A percentile compares a stretch with the other conserved stretches of the same genome.
phyloP scores from a whole-genome alignment of 139 green algal species.

The Chlorella sorokiniana region DNA sequence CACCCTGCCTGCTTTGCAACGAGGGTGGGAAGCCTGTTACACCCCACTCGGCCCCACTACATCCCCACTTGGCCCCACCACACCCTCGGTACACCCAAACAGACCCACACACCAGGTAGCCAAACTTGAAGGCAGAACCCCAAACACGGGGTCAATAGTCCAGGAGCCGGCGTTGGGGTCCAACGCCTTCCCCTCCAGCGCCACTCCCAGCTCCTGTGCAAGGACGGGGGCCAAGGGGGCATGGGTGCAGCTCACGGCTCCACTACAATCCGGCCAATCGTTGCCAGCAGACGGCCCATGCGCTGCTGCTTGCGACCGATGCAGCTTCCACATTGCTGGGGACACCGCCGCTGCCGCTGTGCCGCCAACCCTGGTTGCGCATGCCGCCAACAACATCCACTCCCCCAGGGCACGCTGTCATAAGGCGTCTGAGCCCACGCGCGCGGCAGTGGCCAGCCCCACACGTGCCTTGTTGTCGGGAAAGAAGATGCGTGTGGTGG shows the following conservation, averaged over 20 bases:
- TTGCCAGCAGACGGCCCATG: not conserved
- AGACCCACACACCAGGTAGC: slow-evolving; percentile 60
- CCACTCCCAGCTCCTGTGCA: slow-evolving; percentile 52
- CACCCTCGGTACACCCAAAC: not conserved
- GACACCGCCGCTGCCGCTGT: no score
- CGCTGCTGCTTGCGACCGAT: no score
- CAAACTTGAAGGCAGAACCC: slow-evolving; percentile 62
- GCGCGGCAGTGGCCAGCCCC: not conserved
- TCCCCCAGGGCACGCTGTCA: no score
- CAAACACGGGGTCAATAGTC: slow-evolving; percentile 58
- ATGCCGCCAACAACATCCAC: no score
- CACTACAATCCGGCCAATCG: not conserved
- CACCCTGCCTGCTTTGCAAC: no score
- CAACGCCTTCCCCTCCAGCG: slow-evolving; percentile 51
- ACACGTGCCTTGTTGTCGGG: slow-evolving; percentile 58
- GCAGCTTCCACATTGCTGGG: no score
- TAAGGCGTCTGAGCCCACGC: no score
- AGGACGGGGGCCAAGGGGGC: no score
- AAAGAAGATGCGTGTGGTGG: slow-evolving; percentile 72
- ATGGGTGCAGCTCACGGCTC: not conserved
- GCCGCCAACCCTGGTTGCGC: no score
- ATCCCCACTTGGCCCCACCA: not conserved
- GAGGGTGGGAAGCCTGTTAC: no score
- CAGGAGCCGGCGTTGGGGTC: slow-evolving; percentile 54
- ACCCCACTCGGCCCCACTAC: no score